Evolutionary conservation across 106 monocot genomes (phyloP), one percentile per base, ranked within the genome.

Genomic region (Dendrobium nobile): DNA sequence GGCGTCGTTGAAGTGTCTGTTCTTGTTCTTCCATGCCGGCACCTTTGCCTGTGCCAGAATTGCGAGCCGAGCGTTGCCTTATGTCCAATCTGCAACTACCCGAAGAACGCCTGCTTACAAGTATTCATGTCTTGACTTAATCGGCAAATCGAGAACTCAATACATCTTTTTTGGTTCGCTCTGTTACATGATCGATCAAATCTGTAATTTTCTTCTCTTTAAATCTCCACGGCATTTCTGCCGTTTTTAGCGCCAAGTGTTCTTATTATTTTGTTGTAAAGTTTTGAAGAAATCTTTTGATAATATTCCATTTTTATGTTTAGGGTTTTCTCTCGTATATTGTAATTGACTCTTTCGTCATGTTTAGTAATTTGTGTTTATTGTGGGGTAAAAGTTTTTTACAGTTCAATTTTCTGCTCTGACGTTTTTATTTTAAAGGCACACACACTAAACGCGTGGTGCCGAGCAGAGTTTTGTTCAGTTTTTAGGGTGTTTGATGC

Each of bases 31-130:
- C 85, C 85, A 16, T 86, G 85, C 42, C 40, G 70, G 44, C 85
- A 86, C 22, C 85, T 86, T 10, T 86, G 85, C 67, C 37, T 86
- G 28, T 86, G 85, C 79, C 82, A 75, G 78, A 74, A 67, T 28
- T 86, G 85, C 75, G 85, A 82, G 15, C 7, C 82, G 9, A 75
- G 3, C 56, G 18, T 75, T 1, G 79, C 41, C 75, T 40, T 45
- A 10, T 86, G 85, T 59, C 85, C 85, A 11, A 20, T 86, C 65
- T 86, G 85, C 79, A 18, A 67, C 75, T 20, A 18, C 56, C 27
- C 47, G 75, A 86, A 86, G 85, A 86, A 86, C 65, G 78, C 75
- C 17, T 56, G 74, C 22, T 78, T 86, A 6, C 81, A 75, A 22
- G 51, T 86, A 24, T 80, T 68, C 55, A 77, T 77, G 51, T 67